Evolutionary conservation across 306 rosid species (phyloP), one percentile per base, ranked within the genome.

Genomic region (Rosa multiflora): DNA sequence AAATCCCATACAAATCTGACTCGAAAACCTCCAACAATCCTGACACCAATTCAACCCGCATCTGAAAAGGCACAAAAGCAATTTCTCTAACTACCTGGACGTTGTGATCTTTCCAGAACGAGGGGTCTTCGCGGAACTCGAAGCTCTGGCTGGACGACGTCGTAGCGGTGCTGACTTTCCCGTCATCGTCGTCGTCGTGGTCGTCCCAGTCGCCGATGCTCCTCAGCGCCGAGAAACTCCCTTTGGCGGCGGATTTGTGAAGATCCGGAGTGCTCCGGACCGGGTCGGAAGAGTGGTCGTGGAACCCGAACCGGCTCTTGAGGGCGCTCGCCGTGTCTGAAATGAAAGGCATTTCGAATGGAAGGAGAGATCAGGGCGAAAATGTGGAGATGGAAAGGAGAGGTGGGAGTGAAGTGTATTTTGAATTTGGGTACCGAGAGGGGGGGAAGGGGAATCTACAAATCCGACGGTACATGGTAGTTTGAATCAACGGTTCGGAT

Each of bases 31-130:
- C 21, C 39, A 35, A 2, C 32, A 74, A 42, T 39, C 14, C 10
- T 13, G 59, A 42, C 14, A 51, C 17, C 62, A 39, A 39, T 4
- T 70, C 6, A 70, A 70, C 40, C 6, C 48, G 20, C 55, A 40
- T 20, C 26, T 53, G 58, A 58, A 55, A 66, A 15, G 8, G 5
- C 56, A 21, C 6, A 32, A 58, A 71, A 46, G 10, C 15, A 11
- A 14, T 48, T 32, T 78, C 14, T 62, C 15, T 1, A 35, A 61
- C 40, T 85, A 95, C 99, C 98, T 95, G 99, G 44, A 95, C 99
- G 76, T 93, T 95, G 82, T 93, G 97, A 74, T 95, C 99, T 82
- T 89, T 91, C 99, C 99, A 95, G 84, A 95, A 95, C 40, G 98
- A 87, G 18, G 99, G 98, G 58, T 95, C 99, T 44, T 95, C 98